phyloP scores from a whole-genome alignment of 2,329 filamentous ascomycete species.

The Fusarium sp. region DNA sequence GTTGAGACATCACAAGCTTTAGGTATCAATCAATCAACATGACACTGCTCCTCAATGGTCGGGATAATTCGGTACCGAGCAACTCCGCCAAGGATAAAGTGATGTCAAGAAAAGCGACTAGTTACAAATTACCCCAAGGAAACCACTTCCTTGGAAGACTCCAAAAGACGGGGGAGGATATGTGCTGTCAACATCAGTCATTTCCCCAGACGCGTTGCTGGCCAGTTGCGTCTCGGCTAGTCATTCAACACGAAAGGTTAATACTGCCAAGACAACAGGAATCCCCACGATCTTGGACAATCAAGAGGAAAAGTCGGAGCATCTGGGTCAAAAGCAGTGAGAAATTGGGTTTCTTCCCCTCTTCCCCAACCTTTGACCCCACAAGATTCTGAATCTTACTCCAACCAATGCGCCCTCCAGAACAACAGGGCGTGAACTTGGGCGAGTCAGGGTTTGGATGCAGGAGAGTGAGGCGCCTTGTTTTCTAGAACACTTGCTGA shows the following conservation, averaged over 20 bases:
- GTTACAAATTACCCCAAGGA: not conserved
- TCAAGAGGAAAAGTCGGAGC: constrained; percentile 28
- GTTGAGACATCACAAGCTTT: too few relatives aligned
- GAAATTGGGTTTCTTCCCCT: constrained; percentile 10
- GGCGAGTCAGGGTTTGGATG: constrained; percentile 2
- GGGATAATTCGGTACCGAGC: not conserved
- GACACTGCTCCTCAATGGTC: not conserved
- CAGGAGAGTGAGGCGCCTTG: not conserved
- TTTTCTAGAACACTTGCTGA: constrained; percentile 14
- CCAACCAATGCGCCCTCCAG: constrained; percentile 2
- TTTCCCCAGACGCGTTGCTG: constrained; percentile 12
- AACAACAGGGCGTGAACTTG: not conserved
- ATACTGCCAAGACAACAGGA: not conserved
- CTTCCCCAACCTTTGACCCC: constrained; percentile 28
- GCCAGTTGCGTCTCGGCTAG: not conserved
- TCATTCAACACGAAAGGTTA: constrained; percentile 1
- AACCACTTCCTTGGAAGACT: constrained; percentile 5
- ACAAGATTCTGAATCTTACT: constrained; percentile 9
- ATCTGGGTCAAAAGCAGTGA: constrained; percentile 6
- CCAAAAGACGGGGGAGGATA: constrained; percentile 8
- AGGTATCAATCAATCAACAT: too few relatives aligned
- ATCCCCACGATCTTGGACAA: constrained; percentile 15
- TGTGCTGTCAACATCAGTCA: constrained; percentile 10
- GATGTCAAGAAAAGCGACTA: constrained; percentile 12
- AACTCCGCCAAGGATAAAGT: constrained; percentile 6